Conservation (phyloP, 1,284 basidiomycete genomes). For the Malassezia caprae region DNA sequence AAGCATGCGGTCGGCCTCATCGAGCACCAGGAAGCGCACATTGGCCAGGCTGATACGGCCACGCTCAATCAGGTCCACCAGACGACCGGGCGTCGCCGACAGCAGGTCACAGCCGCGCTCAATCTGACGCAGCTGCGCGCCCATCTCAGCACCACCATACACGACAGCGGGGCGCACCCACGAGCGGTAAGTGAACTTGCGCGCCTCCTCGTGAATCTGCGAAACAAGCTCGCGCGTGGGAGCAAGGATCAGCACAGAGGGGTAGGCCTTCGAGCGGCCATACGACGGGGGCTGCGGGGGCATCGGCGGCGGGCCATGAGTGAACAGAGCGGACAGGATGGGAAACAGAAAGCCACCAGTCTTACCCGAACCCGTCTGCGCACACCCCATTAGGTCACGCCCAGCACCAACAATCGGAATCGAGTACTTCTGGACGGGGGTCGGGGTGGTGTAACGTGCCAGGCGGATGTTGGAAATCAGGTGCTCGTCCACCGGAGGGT, state of each 20-base stretch:
- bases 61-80: conserved; percentile 96
- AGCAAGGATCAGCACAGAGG: conserved; percentile 88
- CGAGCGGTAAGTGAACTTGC: conserved; percentile 97
- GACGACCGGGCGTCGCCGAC: conserved; percentile 93
- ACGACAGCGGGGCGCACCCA: conserved; percentile 99
- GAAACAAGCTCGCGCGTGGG: conserved; percentile 97
- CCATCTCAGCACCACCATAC: conserved; percentile 97
- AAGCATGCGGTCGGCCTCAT: conserved; percentile 99
- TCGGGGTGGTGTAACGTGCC: conserved; percentile 87
- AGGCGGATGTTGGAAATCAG: conserved; percentile 87
- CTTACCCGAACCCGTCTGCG: conserved; percentile 99
- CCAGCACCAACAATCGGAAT: conserved; percentile 87
- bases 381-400: conserved; percentile 96
- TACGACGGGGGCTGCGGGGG: conserved; percentile 56
- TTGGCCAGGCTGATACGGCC: conserved; percentile 92
- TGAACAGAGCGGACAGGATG: conserved; percentile 88
- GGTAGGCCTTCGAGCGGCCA: conserved; percentile 79
- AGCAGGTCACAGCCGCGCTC: conserved; percentile 96
- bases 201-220: conserved; percentile 97
- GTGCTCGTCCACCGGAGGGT: conserved; percentile 80
- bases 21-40: conserved; percentile 93
- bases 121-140: conserved; percentile 80
- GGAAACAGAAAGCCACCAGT: conserved; percentile 99
- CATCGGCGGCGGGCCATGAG: conserved; percentile 64
- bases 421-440: conserved; percentile 99